Evolutionary conservation across 2,329 filamentous ascomycete genomes (phyloP), one percentile per base, ranked within the genome.

Genomic region (Fusarium ramigenum): DNA sequence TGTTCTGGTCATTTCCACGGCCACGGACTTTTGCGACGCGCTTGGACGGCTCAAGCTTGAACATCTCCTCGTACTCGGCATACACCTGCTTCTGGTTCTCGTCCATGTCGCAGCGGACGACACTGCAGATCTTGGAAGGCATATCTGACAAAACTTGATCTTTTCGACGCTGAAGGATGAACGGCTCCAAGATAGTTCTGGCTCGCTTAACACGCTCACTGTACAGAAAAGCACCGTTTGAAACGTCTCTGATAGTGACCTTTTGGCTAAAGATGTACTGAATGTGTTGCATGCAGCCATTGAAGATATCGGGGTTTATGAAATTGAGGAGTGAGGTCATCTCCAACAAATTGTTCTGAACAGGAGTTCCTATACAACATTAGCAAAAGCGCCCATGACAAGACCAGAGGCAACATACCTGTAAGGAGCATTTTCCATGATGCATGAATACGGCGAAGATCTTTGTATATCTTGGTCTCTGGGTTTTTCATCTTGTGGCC

Each of bases 261-360:
- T 97, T 97, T 79, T 97, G 93, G 75, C 94, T 94, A 84, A 99
- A 99, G 53, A 98, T 93, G 59, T 91, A 92, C 64, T 92, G 87
- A n/a, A 99, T 87, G 69, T 95, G 90, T 14, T 96, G 91, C 76
- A 93, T 90, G 72, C 92, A 91, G 40, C 92, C 89, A 15, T 89
- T 86, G 80, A 99, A 99, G 40, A 98, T 88, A 12, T 89, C 84
- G 0, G 96, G 96, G 82, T 98, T 92, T 78, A 99, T 95, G 79
- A 99, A 98, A n/a, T 92, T 94, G 18, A 99, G 88, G 19, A 99
- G 89, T 5, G 95, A 93, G 44, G 95, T 92, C 78, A 99, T 90
- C 83, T 99, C 96, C 79, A 96, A 92, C 25, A 99, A 86, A 80
- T 98, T 98, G 83, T 99, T 97, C 81, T 97, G 94, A 4, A 99